phyloP scores from a whole-genome alignment of 352 stramenopile species.

The Elongisporangium prolatum region DNA sequence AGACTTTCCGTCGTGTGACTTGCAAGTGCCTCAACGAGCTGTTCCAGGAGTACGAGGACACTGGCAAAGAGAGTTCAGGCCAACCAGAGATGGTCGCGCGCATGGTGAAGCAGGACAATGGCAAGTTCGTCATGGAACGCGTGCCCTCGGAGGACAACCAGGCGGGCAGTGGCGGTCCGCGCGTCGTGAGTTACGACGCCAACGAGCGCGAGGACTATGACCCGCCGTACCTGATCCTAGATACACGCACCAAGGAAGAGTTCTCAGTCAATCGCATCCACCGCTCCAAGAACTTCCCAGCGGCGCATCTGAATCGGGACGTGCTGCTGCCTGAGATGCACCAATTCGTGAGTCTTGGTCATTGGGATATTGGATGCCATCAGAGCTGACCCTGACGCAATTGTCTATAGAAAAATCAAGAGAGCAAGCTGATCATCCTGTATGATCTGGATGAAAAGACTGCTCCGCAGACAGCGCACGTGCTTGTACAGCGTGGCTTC shows the following conservation, averaged over 20 bases:
- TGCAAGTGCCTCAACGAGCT: slow-evolving; percentile 64
- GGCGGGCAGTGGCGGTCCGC: slow-evolving; percentile 26
- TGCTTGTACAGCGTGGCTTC: slow-evolving; percentile 74
- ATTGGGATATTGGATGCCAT: too few species aligned
- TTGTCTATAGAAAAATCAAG: slow-evolving; percentile 57
- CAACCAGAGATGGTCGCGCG: slow-evolving; percentile 69
- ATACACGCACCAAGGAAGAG: slow-evolving; percentile 66
- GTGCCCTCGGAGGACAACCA: slow-evolving; percentile 47
- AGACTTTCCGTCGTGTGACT: slow-evolving; percentile 73
- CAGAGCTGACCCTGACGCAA: too few species aligned
- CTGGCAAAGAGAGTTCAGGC: slow-evolving; percentile 15
- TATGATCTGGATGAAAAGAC: slow-evolving; percentile 77
- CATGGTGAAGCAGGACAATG: slow-evolving; percentile 66
- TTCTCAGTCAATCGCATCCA: slow-evolving; percentile 68
- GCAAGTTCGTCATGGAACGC: slow-evolving; percentile 68
- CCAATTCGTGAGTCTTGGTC: slow-evolving; percentile 34
- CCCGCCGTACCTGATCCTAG: slow-evolving; percentile 65
- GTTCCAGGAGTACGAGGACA: slow-evolving; percentile 75
- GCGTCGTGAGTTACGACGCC: slow-evolving; percentile 74
- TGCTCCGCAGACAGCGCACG: slow-evolving; percentile 51
- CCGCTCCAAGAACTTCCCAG: slow-evolving; percentile 58
- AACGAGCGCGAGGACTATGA: slow-evolving; percentile 78
- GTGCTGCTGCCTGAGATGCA: slow-evolving; percentile 69
- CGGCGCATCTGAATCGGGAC: slow-evolving; percentile 55
- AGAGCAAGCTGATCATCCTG: slow-evolving; percentile 69